A percentile compares a stretch with the other conserved stretches of the same genome.
phyloP scores from a whole-genome alignment of 108 stramenopile species.

The Fragilariopsis cylindrus region DNA sequence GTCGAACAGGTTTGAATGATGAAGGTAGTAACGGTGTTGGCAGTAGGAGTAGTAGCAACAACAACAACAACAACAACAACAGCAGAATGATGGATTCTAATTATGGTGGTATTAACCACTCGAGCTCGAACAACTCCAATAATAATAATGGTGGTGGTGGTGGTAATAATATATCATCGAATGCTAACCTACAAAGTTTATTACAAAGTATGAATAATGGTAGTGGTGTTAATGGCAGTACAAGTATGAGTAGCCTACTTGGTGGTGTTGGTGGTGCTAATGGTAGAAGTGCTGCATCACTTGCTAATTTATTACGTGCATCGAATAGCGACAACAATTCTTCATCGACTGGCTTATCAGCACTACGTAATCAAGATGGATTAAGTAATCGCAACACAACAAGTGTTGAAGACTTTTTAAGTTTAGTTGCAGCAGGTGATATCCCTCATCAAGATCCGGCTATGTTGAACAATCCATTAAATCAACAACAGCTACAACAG shows the following conservation, averaged over 20 bases:
- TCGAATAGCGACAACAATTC: constrained; percentile 19
- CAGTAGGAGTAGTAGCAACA: not conserved
- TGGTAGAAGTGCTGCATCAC: constrained; percentile 42
- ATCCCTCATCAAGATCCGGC: constrained; percentile 86
- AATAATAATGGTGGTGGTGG: constrained; percentile 16
- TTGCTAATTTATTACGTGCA: constrained; percentile 63
- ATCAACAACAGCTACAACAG: constrained; percentile 43
- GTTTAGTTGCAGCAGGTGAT: constrained; percentile 82
- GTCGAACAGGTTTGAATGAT: not conserved
- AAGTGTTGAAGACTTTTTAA: constrained; percentile 89
- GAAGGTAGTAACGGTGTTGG: constrained; percentile 18
- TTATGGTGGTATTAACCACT: constrained; percentile 1
- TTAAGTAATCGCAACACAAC: constrained; percentile 61
- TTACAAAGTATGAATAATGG: constrained; percentile 52
- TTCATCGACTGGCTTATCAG: constrained; percentile 74
- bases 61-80: constrained; percentile 48
- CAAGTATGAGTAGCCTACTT: constrained; percentile 40
- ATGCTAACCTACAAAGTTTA: constrained; percentile 56
- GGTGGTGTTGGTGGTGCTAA: constrained; percentile 16
- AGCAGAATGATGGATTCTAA: constrained; percentile 41
- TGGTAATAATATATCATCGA: constrained; percentile 16
- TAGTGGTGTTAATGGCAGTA: constrained; percentile 12
- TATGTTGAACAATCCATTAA: constrained; percentile 75
- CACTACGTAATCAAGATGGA: constrained; percentile 69
- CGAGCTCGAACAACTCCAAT: constrained; percentile 17